Evolutionary conservation across 495 filamentous ascomycete genomes (phyloP), one percentile per base, ranked within the genome.

Genomic region (Penicillium nucicola): DNA sequence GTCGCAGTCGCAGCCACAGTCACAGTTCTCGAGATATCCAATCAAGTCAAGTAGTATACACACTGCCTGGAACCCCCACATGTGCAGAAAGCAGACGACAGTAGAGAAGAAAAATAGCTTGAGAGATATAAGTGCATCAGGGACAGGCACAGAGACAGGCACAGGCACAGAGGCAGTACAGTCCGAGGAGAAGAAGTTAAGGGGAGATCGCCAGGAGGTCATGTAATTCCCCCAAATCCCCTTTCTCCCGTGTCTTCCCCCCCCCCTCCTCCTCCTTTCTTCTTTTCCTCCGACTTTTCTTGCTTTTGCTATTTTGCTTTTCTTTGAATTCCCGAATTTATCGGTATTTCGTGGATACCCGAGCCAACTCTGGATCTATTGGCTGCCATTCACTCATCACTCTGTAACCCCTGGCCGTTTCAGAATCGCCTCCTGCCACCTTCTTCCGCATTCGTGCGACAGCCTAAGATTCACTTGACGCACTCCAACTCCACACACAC

Each of bases 381-480:
- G 20, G 4, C 28, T 41, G 46, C n/a, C 32, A 28, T 44, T 19
- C 38, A 15, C 7, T 41, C 38, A n/a, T n/a, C 13, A 41, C 41
- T 14, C 20, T n/a, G 32, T 31, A 12, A 48, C 23, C 45, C 34
- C 32, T 48, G 32, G 19, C 32, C 33, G 33, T 42, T 34, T 46
- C 53, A 45, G 22, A 41, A 40, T 3, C 3, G 30, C 35, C 45
- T 48, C 46, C 46, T 48, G 36, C 35, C 36, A 48, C 37, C 22
- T 23, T 42, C 38, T 25, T 31, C 47, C 38, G 43, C 45, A 52
- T 38, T 60, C 60, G 52, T 59, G 60, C 55, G 50, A 60, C 56
- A 62, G 25, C 40, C 36, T 39, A 34, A 46, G 44, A 14, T 37
- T 40, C 41, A 57, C 52, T 50, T 45, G 51, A 45, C 53, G 23